Evolutionary conservation across 495 filamentous ascomycete species (phyloP), one percentile per base, ranked within the genome.

Genomic region (Neurospora sp.): DNA sequence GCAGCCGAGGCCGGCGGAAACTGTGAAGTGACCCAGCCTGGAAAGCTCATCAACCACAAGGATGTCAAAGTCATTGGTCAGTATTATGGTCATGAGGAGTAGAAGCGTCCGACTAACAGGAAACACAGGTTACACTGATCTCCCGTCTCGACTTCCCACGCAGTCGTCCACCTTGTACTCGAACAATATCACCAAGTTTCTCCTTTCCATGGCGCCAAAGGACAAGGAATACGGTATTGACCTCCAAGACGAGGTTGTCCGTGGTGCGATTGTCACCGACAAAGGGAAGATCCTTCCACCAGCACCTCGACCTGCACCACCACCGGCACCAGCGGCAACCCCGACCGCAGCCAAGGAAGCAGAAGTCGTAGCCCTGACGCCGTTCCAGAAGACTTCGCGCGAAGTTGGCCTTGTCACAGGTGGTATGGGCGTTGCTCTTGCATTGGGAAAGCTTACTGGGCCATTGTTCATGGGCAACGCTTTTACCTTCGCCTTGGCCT

Each of bases 121-220:
- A 22, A 53, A 27, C 10, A 0, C 70, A 90, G 89, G 91, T 22
- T 94, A 95, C 80, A 95, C 92, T 61, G 92, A 95, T 81, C 82
- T 94, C 53, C 92, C 92, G 0, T 94, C 92, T 8, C 86, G 91
- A 22, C 84, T 95, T 8, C 91, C 92, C 0, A 94, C 92, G 31
- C 92, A 95, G 76, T 90, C 91, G 0, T 94, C 91, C 6, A 93
- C 92, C 1, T 81, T 95, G 35, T 95, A 94, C 81, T 93, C 91
- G 20, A 95, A 95, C 85, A 95, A 95, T 75, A 93, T 95, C 76
- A 92, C 89, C 72, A 94, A 94, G 78, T 90, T 90, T 75, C 86
- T 95, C 9, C 84, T 95, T 39, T 94, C 92, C 2, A 92, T 95
- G 85, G 82, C 88, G 10, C 90, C 92, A 3, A 83, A 90, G 75